phyloP scores from a whole-genome alignment of 2,329 filamentous ascomycete genomes.

The Aspergillus sp. region DNA sequence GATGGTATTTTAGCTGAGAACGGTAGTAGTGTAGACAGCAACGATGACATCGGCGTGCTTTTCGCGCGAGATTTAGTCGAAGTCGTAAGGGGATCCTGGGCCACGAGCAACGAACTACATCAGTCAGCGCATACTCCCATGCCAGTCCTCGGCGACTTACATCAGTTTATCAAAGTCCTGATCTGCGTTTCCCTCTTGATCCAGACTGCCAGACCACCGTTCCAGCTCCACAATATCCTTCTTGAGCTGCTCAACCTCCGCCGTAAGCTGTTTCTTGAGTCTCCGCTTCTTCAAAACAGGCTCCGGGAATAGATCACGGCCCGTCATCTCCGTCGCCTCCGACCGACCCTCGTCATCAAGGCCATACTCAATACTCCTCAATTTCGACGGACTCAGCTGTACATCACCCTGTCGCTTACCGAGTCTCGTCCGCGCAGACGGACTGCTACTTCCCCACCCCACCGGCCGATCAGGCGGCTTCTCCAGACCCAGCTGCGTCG shows the following conservation, averaged over 20 bases:
- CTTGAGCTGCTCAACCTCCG: slow-evolving; percentile 57
- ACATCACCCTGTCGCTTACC: slow-evolving; percentile 25
- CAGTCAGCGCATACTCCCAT: slow-evolving; percentile 15
- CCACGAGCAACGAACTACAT: slow-evolving; percentile 31
- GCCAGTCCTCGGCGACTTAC: slow-evolving; percentile 23
- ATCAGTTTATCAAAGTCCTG: slow-evolving; percentile 34
- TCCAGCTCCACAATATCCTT: slow-evolving; percentile 58
- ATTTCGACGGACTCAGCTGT: slow-evolving; percentile 32
- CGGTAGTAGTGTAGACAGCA: slow-evolving; percentile 41
- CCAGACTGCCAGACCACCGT: slow-evolving; percentile 59
- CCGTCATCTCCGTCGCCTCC: slow-evolving; percentile 7
- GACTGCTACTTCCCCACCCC: slow-evolving; percentile 37
- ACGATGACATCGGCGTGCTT: slow-evolving; percentile 31
- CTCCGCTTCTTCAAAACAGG: slow-evolving; percentile 48
- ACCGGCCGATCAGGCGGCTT: slow-evolving; percentile 31
- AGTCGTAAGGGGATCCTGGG: slow-evolving; percentile 17
- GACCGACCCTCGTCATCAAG: slow-evolving; percentile 10
- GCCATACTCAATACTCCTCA: slow-evolving; percentile 17
- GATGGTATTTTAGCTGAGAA: slow-evolving; percentile 32
- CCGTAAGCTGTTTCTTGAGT: slow-evolving; percentile 53
- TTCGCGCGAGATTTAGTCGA: slow-evolving; percentile 18
- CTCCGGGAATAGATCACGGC: slow-evolving; percentile 19
- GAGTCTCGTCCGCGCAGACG: slow-evolving; percentile 29
- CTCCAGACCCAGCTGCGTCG: slow-evolving; percentile 40
- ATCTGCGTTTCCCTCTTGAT: slow-evolving; percentile 28